Evolutionary conservation across 2,329 filamentous ascomycete genomes (phyloP).

Genomic region (Trichoderma polysporum): DNA sequence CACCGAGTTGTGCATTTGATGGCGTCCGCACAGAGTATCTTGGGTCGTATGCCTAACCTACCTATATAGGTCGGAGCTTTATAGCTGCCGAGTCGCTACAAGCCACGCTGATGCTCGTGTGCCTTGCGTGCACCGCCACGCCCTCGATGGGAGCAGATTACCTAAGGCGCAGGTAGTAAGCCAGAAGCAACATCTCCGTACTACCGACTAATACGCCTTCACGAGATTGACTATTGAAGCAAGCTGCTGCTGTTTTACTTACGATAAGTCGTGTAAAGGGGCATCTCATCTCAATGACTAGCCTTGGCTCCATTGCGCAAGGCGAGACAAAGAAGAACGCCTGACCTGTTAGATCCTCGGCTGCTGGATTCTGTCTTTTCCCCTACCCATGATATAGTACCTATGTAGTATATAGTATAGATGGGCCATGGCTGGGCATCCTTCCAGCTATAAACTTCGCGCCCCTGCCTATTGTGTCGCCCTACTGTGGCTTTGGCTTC

Average conservation of each 20-base stretch:
- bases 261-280: not conserved
- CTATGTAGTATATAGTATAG: too few relatives aligned
- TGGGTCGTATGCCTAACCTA: too few relatives aligned
- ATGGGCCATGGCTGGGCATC: not conserved
- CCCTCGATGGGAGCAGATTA: not conserved
- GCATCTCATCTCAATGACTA: too few relatives aligned
- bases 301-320: not conserved
- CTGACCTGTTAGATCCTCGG: not conserved
- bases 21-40: too few relatives aligned
- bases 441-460: not conserved
- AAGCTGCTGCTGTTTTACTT: not conserved
- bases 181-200: too few relatives aligned
- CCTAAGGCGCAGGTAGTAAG: too few relatives aligned
- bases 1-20: too few relatives aligned
- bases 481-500: not conserved
- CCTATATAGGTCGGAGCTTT: too few relatives aligned
- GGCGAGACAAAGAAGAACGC: not conserved
- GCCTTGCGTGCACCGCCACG: not conserved
- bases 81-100: too few relatives aligned
- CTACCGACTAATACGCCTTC: too few relatives aligned
- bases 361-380: not conserved
- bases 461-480: not conserved
- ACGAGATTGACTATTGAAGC: not conserved
- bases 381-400: too few relatives aligned
- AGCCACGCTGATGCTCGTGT: not conserved